Evolutionary conservation across 2,329 filamentous ascomycete genomes (phyloP), one percentile per base, ranked within the genome.

Genomic region (Fusarium paranaense): DNA sequence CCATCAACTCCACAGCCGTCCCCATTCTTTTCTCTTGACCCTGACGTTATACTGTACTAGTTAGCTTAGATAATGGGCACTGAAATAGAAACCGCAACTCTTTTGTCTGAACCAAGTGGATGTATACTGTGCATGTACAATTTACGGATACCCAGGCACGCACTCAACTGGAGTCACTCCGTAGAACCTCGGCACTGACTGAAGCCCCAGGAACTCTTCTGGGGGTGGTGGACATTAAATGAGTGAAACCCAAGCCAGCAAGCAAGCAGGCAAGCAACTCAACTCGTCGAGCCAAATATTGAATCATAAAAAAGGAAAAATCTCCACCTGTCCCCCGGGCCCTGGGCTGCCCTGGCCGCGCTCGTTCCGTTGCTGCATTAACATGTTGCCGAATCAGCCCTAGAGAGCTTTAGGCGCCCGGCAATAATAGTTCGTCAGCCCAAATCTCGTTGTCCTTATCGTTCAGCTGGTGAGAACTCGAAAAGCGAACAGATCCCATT

Each of bases 321-420:
- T 52, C 32, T 64, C 47, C 59, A 73, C 37, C n/a, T 47, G n/a
- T 62, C 42, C 52, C 42, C 47, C 33, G 25, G 25, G 62, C 57
- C 37, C 33, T 61, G 30, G 9, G 9, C 30, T 30, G 27, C 27
- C 27, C 27, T 42, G 18, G 27, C 54, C 22, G 27, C 70, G 45
- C 30, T 56, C 54, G 50, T 61, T 45, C 66, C 59, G 50, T 62
- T 38, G 60, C 45, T 61, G 30, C 61, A 59, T 64, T 47, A 54
- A 35, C 22, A 40, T 50, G 67, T 61, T 56, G 60, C 27, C 63
- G 50, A 65, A 74, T 69, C 64, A 66, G 38, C 57, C 58, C 59
- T 73, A 60, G 47, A 45, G 38, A 71, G 62, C 38, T 59, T 60
- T 47, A 56, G 50, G 37, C 25, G 33, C 30, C 20, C 62, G 30